Evolutionary conservation across 2,329 filamentous ascomycete species (phyloP).

Genomic region (Pseudopithomyces chartarum): DNA sequence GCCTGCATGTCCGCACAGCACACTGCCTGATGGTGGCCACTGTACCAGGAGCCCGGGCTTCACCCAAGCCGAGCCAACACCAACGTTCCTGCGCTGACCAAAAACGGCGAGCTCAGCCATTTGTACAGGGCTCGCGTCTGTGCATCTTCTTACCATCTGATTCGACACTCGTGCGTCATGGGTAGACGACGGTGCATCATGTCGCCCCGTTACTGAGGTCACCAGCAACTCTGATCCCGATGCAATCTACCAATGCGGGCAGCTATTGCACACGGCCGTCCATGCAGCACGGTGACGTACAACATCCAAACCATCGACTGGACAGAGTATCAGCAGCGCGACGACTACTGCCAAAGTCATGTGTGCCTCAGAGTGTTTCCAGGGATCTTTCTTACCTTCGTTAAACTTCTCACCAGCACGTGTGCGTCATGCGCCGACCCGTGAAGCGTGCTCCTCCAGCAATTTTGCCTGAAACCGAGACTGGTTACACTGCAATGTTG

Average conservation of each 20-base stretch:
- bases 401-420: conserved; percentile 18
- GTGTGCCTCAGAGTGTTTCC: neutral
- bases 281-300: neutral
- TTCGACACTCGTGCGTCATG: neutral
- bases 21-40: neutral
- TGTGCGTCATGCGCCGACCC: neutral
- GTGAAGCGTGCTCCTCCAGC: neutral
- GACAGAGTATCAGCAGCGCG: neutral
- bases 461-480: neutral
- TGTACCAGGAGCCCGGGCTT: neutral
- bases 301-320: neutral
- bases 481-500: neutral
- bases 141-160: neutral
- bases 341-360: conserved; percentile 2
- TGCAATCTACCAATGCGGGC: neutral
- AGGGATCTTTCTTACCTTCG: neutral
- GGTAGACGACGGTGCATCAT: neutral
- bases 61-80: neutral
- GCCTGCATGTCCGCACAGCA: neutral
- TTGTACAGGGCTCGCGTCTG: neutral
- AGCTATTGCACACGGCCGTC: neutral
- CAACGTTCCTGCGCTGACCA: neutral
- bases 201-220: neutral
- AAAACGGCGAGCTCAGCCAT: neutral
- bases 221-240: neutral